A percentile compares a stretch with the other conserved stretches of the same genome.
Conservation (phyloP, 306 rosid species). For the Dicorynia guianensis region DNA sequence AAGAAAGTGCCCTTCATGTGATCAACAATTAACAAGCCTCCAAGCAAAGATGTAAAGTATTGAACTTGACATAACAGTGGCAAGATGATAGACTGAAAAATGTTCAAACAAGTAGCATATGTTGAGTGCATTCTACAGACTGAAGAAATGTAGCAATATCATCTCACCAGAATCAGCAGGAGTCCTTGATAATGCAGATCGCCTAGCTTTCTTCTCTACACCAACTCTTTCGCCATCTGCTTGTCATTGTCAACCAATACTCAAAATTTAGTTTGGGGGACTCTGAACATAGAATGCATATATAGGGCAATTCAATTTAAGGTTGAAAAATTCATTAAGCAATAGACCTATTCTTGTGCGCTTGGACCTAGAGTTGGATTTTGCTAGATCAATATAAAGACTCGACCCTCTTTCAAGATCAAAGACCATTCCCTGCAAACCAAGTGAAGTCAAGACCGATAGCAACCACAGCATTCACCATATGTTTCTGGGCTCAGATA, state of each 20-base stretch:
- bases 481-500: background rate
- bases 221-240: constrained; percentile 81
- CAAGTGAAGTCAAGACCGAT: constrained; percentile 37
- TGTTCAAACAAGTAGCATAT: constrained; percentile 24
- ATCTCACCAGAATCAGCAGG: constrained; percentile 79
- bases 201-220: constrained; percentile 83
- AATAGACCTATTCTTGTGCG: constrained; percentile 70
- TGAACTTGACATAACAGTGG: constrained; percentile 28
- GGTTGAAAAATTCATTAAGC: constrained; percentile 13
- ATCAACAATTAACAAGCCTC: constrained; percentile 67
- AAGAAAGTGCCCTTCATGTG: constrained; percentile 79
- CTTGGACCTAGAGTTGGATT: constrained; percentile 92
- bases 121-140: constrained; percentile 18
- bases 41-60: constrained; percentile 42
- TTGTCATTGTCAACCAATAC: constrained; percentile 34
- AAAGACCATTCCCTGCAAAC: constrained; percentile 90
- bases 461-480: constrained; percentile 30
- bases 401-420: constrained; percentile 94
- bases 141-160: constrained; percentile 32
- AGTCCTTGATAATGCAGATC: constrained; percentile 61
- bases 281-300: constrained; percentile 19
- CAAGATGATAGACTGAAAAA: constrained; percentile 24
- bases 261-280: constrained; percentile 30
- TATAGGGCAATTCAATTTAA: background rate
- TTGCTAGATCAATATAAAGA: constrained; percentile 86